These are phyloP conservation scores for Cystobasidium onofrii DNA, from an alignment of 768 basidiomycete species.

Conservation along the genomic window DNA sequence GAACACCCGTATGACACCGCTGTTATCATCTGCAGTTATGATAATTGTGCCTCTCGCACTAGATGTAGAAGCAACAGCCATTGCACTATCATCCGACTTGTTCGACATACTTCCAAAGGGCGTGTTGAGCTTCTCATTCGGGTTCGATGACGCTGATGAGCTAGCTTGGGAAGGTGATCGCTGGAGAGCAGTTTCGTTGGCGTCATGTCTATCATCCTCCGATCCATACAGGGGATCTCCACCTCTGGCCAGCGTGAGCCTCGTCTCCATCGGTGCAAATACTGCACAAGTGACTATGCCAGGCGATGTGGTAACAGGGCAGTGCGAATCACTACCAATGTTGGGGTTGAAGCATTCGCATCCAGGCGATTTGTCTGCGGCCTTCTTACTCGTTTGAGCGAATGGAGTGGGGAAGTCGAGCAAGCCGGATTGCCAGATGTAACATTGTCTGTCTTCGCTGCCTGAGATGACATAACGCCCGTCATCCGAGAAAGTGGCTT, in stretches of 20 bases:
- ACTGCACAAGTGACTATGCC: constrained; percentile 40
- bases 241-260: constrained; percentile 33
- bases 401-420: not conserved
- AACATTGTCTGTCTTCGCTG: constrained; percentile 36
- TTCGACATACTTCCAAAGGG: not conserved
- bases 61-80: not conserved
- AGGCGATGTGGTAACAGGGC: not conserved
- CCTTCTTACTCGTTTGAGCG: not conserved
- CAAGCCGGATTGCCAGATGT: constrained; percentile 31
- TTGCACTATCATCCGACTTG: not conserved
- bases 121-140: not conserved
- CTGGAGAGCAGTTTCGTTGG: not conserved
- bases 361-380: not conserved
- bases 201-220: not conserved
- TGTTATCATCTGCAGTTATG: constrained; percentile 25
- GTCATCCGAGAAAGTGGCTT: constrained; percentile 38
- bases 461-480: constrained; percentile 41
- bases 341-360: constrained; percentile 11
- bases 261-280: constrained; percentile 38
- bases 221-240: constrained; percentile 33
- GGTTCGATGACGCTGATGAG: not conserved
- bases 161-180: not conserved
- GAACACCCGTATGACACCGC: constrained; percentile 6
- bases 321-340: not conserved
- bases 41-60: constrained; percentile 20